Evolutionary conservation across 2,329 filamentous ascomycete genomes (phyloP).

Genomic region (Clonostachys byssicola): DNA sequence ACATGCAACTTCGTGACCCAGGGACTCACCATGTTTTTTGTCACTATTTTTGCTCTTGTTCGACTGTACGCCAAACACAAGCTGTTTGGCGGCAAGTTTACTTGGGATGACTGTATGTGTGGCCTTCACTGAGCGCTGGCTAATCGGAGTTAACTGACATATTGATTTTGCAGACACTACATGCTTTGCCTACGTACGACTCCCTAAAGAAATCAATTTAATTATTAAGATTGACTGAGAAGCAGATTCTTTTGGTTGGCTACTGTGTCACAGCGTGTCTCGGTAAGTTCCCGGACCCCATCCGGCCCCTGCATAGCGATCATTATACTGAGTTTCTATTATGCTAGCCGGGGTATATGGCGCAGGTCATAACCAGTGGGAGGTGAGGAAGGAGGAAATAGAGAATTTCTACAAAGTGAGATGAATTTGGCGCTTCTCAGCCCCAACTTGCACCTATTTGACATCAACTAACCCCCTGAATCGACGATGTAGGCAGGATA

Average conservation of each 20-base stretch:
- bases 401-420: slow-evolving; percentile 27
- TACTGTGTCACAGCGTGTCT: slow-evolving; percentile 16
- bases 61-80: slow-evolving; percentile 15
- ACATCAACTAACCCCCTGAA: no score
- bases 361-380: slow-evolving; percentile 25
- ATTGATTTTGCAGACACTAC: slow-evolving; percentile 7
- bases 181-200: slow-evolving; percentile 10
- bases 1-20: slow-evolving; percentile 18
- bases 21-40: slow-evolving; percentile 15
- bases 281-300: slow-evolving; percentile 7
- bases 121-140: neutral
- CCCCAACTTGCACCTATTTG: no score
- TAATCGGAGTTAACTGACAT: neutral
- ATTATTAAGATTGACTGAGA: neutral
- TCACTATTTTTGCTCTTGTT: slow-evolving; percentile 14
- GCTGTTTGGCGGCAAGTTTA: slow-evolving; percentile 7
- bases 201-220: neutral
- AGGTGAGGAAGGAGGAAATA: slow-evolving; percentile 19
- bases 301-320: no score
- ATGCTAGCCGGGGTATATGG: slow-evolving; percentile 17
- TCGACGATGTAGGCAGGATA: slow-evolving; percentile 16
- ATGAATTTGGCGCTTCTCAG: neutral
- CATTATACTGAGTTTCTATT: no score
- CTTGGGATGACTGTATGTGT: slow-evolving; percentile 18
- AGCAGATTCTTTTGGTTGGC: slow-evolving; percentile 17